phyloP scores from a whole-genome alignment of 2,329 filamentous ascomycete genomes.

The Laburnicola sp. region DNA sequence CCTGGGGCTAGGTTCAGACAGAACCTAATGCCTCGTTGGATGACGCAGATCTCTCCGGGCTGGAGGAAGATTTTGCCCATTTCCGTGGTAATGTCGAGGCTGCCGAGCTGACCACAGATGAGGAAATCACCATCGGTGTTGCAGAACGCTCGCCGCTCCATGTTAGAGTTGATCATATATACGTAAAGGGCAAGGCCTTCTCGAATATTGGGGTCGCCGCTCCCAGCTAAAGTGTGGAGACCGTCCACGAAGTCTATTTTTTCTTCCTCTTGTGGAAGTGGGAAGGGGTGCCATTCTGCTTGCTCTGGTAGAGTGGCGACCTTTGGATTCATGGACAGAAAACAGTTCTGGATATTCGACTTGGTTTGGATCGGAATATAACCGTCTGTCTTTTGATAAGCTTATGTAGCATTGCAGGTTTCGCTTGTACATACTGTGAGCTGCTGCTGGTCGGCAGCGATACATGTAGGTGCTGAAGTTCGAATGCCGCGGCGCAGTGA shows the following conservation, averaged over 20 bases:
- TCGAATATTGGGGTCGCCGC: conserved; percentile 55
- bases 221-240: conserved; percentile 55
- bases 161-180: conserved; percentile 53
- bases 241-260: conserved; percentile 54
- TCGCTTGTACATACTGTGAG: conserved; percentile 38
- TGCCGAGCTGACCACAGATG: conserved; percentile 42
- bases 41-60: conserved; percentile 47
- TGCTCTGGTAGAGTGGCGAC: conserved; percentile 56
- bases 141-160: conserved; percentile 52
- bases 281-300: conserved; percentile 53
- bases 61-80: conserved; percentile 46
- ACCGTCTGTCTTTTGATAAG: conserved; percentile 26
- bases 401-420: background rate
- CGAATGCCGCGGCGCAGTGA: conserved; percentile 47
- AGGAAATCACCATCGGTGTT: conserved; percentile 50
- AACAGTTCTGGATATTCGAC: conserved; percentile 48
- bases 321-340: conserved; percentile 52
- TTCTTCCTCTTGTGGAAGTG: conserved; percentile 39
- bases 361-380: conserved; percentile 33
- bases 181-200: conserved; percentile 56
- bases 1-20: conserved; percentile 39
- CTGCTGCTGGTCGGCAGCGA: conserved; percentile 49
- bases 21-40: conserved; percentile 47
- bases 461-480: conserved; percentile 54
- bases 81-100: conserved; percentile 45